These are phyloP conservation scores for Panicum hallii DNA, from an alignment of 202 grass and related monocot species.

Conservation along the genomic window DNA sequence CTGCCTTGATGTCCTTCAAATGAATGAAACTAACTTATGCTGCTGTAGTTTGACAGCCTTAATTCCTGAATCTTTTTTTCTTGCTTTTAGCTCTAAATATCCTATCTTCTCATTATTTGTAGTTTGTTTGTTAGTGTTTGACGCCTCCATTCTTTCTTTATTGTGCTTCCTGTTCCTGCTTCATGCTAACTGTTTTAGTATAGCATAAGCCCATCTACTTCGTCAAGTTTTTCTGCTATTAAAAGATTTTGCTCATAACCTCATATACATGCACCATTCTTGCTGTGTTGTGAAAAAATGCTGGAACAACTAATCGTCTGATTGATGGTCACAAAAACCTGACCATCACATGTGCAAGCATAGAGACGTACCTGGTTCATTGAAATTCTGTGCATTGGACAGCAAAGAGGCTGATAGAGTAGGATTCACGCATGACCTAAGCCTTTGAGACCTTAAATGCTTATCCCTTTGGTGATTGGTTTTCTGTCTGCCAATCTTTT, in stretches of 20 bases:
- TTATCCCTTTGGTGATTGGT: conserved; percentile 13
- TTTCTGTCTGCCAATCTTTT: conserved; percentile 20
- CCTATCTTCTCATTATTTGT: background rate
- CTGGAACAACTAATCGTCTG: conserved; percentile 2
- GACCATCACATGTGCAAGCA: background rate
- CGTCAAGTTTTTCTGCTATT: background rate
- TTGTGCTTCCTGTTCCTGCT: background rate
- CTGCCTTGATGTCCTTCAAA: conserved; percentile 18
- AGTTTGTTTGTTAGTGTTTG: conserved; percentile 34
- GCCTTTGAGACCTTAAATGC: background rate
- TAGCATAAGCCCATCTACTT: background rate
- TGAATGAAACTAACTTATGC: conserved; percentile 13
- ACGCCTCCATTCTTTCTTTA: conserved; percentile 25
- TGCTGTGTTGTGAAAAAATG: conserved; percentile 13
- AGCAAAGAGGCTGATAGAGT: conserved; percentile 10
- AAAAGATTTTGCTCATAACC: background rate
- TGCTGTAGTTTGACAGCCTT: background rate
- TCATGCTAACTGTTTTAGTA: background rate
- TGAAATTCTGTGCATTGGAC: conserved; percentile 7
- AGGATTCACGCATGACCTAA: conserved; percentile 4
- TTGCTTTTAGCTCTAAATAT: background rate
- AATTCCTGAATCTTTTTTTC: conserved; percentile 12
- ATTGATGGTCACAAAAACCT: background rate
- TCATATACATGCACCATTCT: background rate
- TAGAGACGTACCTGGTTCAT: background rate